Evolutionary conservation across 2,329 filamentous ascomycete genomes (phyloP), one percentile per base, ranked within the genome.

Genomic region (Aspergillus unguis): DNA sequence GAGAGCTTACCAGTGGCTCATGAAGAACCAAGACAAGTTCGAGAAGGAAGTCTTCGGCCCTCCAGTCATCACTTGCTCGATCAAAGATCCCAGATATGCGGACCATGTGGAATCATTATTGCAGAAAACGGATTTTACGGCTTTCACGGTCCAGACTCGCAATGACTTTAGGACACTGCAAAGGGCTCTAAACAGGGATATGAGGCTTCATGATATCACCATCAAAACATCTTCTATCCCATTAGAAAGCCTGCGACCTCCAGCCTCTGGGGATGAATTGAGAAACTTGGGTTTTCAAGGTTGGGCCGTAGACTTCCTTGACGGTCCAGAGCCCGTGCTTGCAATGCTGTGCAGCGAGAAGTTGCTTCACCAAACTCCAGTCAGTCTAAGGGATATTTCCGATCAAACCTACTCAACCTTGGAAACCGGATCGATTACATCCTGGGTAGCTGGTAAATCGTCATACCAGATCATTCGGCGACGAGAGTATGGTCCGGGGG

Each of bases 331-430:
- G 1, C 81, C 88, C 1, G 89, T 99, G 1, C 75, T 97, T 32
- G 87, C 90, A 5, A 94, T 95, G 87, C 81, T 99, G 25, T 96
- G 91, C 69, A 81, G 84, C 9, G 86, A 88, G 60, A 83, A 80
- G 53, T 80, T 76, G 48, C 71, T 96, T 5, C 84, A 95, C 62
- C 75, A 77, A 27, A 85, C 86, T 5, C 90, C 84, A 0, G 80
- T 92, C 41, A 77, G 82, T 11, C 74, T 85, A 10, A 69, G 68
- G 4, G 83, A 89, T 7, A 83, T 92, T 32, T 81, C 71, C 2
- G 81, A 88, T 31, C 77, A 81, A 36, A 85, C 90, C 60, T 90
- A 86, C 62, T 77, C 86, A n/a, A 73, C 70, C n/a, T 75, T 96
- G 32, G 73, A 82, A 38, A 72, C 75, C 10, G 80, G 77, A 44